Evolutionary conservation across 805 yeast species (phyloP), one percentile per base, ranked within the genome.

Genomic region (Sugiyamaella americana): DNA sequence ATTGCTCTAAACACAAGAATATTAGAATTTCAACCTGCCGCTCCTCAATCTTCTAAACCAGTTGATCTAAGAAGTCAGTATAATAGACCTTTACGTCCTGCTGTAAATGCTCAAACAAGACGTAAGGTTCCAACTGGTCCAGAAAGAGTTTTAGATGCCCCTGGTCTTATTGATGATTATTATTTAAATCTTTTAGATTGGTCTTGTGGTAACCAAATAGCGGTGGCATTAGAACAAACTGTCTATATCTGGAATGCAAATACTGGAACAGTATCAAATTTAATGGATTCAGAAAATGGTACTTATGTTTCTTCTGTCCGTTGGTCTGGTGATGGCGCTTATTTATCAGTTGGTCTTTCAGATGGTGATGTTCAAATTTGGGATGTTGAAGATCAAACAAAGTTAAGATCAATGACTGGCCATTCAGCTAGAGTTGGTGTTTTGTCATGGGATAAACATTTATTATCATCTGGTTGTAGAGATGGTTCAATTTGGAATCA

Each of bases 241-340:
- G 84, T 93, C 11, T 93, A 91, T 60, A 80, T 88, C 22, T 93
- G 98, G 97, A 85, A 89, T 65, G 97, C 96, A 1, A 71, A 76
- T 3, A 72, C 84, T 0, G 96, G 96, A 0, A 70, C 78, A 1
- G 97, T 88, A 1, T 78, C 83, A 1, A 65, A 79, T 26, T 71
- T 87, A 21, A 73, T 80, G 43, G 89, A 83, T 53, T 51, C 59
- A 8, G 26, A 50, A 4, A 54, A 51, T 4, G 76, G 75, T 44
- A 66, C 72, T 5, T 57, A 71, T 39, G 81, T 86, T 4, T 71
- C 89, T 1, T 82, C 95, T 16, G 73, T 93, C 3, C 75, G 80
- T 53, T 93, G 98, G 98, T 84, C 96, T 3, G 84, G 83, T 30
- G 97, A 89, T 63, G 93, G 95, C 1, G 78, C 82, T 16, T 87